phyloP scores from a whole-genome alignment of 176 grass and related monocot genomes.

The Oryza glaberrima region DNA sequence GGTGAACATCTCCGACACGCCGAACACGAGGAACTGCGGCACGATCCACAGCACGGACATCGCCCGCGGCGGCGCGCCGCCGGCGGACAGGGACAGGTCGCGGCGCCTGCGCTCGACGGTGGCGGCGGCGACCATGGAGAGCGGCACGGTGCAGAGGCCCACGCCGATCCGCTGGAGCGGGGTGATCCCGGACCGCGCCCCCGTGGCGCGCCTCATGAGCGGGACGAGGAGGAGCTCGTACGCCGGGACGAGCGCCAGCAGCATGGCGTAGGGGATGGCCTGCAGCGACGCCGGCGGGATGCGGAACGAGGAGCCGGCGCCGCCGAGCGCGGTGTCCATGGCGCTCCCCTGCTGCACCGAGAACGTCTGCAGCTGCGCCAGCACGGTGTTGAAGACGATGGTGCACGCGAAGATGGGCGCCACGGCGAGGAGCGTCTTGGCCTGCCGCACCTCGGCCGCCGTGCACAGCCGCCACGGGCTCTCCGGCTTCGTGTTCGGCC shows the following conservation, averaged over 20 bases:
- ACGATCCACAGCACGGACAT: conserved; percentile 86
- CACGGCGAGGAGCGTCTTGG: conserved; percentile 85
- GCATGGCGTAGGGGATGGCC: conserved; percentile 83
- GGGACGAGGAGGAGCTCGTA: conserved; percentile 84
- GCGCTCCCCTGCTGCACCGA: conserved; percentile 91
- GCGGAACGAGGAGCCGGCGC: conserved; percentile 50
- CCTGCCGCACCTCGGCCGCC: conserved; percentile 63
- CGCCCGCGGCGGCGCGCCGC: neutral
- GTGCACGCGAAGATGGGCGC: conserved; percentile 97
- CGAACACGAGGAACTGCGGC: conserved; percentile 93
- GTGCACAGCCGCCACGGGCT: conserved; percentile 85
- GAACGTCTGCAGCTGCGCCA: conserved; percentile 98
- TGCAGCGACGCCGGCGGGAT: conserved; percentile 92
- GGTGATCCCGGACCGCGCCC: conserved; percentile 64
- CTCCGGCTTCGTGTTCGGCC: conserved; percentile 52
- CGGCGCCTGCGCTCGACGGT: conserved; percentile 70
- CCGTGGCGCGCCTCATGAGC: conserved; percentile 56
- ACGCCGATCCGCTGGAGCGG: conserved; percentile 87
- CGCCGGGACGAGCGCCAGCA: conserved; percentile 74
- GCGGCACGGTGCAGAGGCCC: conserved; percentile 68
- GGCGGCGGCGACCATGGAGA: conserved; percentile 90
- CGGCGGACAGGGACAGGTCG: conserved; percentile 5
- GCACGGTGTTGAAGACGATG: conserved; percentile 97
- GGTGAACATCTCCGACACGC: conserved; percentile 97
- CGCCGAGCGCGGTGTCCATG: conserved; percentile 77